Percentiles rank a stretch among this genome's conserved stretches.
Conservation (phyloP, 2,329 filamentous ascomycete genomes). For the Ophiostoma sp. region DNA sequence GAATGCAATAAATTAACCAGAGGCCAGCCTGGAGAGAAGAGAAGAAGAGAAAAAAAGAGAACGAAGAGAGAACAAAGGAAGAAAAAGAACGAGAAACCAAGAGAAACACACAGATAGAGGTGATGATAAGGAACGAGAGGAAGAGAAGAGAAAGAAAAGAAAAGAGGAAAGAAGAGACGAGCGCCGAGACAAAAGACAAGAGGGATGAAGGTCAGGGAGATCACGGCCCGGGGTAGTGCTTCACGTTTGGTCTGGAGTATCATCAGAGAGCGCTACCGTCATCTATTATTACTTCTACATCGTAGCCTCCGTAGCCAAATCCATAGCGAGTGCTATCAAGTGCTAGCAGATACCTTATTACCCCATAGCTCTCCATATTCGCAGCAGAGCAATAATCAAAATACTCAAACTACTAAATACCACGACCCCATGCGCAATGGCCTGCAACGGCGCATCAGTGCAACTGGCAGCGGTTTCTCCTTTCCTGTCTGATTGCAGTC, state of each 20-base stretch:
- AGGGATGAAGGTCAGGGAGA: neutral
- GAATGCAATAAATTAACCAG: too few relatives aligned
- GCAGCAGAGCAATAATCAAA: neutral
- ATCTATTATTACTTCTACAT: neutral
- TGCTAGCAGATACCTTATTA: neutral
- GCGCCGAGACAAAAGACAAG: neutral
- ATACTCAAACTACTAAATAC: neutral
- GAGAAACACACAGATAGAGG: neutral
- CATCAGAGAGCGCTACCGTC: neutral
- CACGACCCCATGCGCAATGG: slow-evolving; percentile 1
- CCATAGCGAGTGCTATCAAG: too few relatives aligned
- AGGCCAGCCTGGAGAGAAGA: neutral
- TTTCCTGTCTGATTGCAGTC: neutral
- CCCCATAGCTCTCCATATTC: neutral
- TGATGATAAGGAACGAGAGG: neutral
- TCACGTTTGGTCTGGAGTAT: slow-evolving; percentile 2
- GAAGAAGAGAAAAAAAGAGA: neutral
- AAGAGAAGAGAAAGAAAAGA: neutral
- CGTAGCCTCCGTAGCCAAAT: too few relatives aligned
- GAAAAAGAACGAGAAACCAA: neutral
- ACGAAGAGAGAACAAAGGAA: neutral
- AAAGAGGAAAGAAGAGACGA: neutral
- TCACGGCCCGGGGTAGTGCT: slow-evolving; percentile 9
- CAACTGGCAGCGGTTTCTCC: neutral
- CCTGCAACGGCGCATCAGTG: neutral